Conservation (phyloP, 2,329 filamentous ascomycete species). For the Ceratocystis harringtonii region DNA sequence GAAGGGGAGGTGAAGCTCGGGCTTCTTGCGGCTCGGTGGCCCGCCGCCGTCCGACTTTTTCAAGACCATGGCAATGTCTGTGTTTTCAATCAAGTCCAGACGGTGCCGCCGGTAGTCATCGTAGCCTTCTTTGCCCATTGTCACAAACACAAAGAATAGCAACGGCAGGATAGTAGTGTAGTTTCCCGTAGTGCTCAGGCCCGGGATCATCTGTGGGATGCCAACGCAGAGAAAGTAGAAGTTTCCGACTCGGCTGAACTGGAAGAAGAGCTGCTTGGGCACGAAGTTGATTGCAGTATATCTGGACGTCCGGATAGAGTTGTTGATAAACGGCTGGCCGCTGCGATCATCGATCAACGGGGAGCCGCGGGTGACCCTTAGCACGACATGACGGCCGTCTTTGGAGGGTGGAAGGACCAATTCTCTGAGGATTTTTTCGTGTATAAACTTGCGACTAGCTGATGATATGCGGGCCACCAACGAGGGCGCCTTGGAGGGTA, state of each 20-base stretch:
- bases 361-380: constrained; percentile 27
- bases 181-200: constrained; percentile 58
- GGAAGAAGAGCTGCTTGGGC: constrained; percentile 69
- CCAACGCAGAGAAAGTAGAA: constrained; percentile 78
- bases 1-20: constrained; percentile 13
- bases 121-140: constrained; percentile 73
- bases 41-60: constrained; percentile 13
- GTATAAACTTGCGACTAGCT: constrained; percentile 20
- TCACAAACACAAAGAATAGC: constrained; percentile 62
- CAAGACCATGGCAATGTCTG: constrained; percentile 31
- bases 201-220: constrained; percentile 65
- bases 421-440: constrained; percentile 43
- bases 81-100: constrained; percentile 70
- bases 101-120: constrained; percentile 70
- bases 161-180: constrained; percentile 63
- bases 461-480: constrained; percentile 3
- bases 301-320: constrained; percentile 63
- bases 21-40: not conserved
- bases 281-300: constrained; percentile 77
- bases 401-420: constrained; percentile 55
- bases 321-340: constrained; percentile 36
- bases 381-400: constrained; percentile 45
- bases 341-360: constrained; percentile 36
- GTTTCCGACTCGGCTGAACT: constrained; percentile 75
- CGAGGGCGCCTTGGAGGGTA: not conserved